Evolutionary conservation across 345 rosid species (phyloP), one percentile per base, ranked within the genome.

Genomic region (Acer yangbiense): DNA sequence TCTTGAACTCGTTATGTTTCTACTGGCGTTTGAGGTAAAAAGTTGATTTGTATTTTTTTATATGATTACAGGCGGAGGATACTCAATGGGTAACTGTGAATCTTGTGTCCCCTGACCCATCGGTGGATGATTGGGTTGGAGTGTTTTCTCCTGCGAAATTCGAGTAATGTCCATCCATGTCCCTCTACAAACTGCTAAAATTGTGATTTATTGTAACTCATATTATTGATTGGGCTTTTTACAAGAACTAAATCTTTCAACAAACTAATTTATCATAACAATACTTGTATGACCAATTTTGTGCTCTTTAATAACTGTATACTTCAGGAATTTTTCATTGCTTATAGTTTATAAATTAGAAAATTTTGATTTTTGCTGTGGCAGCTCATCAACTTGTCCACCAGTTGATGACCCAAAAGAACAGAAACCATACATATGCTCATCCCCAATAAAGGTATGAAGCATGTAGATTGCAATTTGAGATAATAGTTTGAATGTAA

Each of bases 391-490:
- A 9, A 44, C 87, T 9, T 95, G 99, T 78, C 85, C 87, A 32
- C 83, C 89, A 1, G 78, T 57, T 44, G 46, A 87, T 71, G 93
- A 84, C 10, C 87, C 86, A 27, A 77, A 82, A 73, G 85, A 86
- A 44, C 85, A 83, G 88, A 32, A 71, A 63, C 99, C 98, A 1
- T 90, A 71, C 67, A 79, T 95, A 44, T 95, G 99, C 84, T 72
- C 98, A 18, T 90, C 98, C 68, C 99, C 99, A 41, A 87, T 95
- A 67, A 95, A 95, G 98, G 98, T 92, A 46, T 69, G 77, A 64
- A 13, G 6, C 41, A 18, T 75, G 55, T 71, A 35, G 27, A 23
- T 71, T 43, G 46, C 54, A 54, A 35, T n/a, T 52, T 74, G 39
- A 18, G 57, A 64, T 65, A 55, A 66, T 35, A 13, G 21, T 66